Base-by-base conservation (phyloP, 257 asterid genomes). In the Jasminum sambac region DNA sequence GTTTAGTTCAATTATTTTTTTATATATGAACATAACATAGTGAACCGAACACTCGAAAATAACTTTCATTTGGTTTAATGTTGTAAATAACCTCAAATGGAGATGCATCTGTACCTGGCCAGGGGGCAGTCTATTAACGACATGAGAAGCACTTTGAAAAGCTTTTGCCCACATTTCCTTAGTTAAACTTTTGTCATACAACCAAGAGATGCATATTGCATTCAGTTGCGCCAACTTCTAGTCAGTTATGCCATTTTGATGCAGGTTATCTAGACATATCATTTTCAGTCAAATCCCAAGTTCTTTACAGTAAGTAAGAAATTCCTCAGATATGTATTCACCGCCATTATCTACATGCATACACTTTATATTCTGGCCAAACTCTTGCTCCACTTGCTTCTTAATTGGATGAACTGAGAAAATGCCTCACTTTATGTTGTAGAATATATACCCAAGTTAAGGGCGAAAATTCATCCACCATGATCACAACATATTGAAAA, bases 231-330 rank as follows among this genome's bases (percentile, higher is more conserved):
- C n/a, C n/a, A n/a, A n/a, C n/a, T n/a, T n/a, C n/a, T n/a, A n/a
- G n/a, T n/a, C n/a, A n/a, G n/a, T n/a, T n/a, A n/a, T n/a, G n/a
- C n/a, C n/a, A n/a, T n/a, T n/a, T n/a, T n/a, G n/a, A n/a, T n/a
- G n/a, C n/a, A 67, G 74, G 17, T 69, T 71, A 10, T 71, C 46
- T 5, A 69, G 69, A 71, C 64, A 71, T 26, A 64, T 72, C 69
- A 63, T 72, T 72, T 63, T 63, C 13, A 38, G 6, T 23, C 1
- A 5, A 43, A 62, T 72, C 14, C 52, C 70, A 42, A 30, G 34
- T 1, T 25, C 16, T 0, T 63, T 25, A 16, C 63, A 72, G 36
- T 25, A 63, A 13, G 43, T 23, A 19, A 63, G 64, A 63, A 64
- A 64, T 8, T 72, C 66, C n/a, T 5, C 36, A 19, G 43, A 70